Percentiles rank a stretch among this genome's conserved stretches.
Evolutionary conservation across 441 rosid species (phyloP).

Genomic region (Pelargonium fulgidum): DNA sequence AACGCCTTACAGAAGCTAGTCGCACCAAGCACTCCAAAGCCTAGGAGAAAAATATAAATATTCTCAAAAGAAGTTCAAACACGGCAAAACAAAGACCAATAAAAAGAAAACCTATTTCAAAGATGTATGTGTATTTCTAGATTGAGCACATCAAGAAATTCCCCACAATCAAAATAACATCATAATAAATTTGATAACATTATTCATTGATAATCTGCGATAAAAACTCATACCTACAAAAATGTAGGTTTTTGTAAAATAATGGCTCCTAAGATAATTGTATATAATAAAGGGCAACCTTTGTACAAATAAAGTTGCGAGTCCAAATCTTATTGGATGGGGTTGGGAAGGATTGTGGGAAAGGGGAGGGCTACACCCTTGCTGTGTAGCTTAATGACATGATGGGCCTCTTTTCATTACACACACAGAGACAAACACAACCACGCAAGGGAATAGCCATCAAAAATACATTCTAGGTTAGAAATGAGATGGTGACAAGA

Average conservation of each 20-base stretch:
- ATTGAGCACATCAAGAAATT: background rate
- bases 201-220: constrained; percentile 14
- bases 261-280: background rate
- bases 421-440: too few species aligned
- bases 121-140: background rate
- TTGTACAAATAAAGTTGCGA: background rate
- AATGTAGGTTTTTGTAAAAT: background rate
- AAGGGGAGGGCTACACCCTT: too few species aligned
- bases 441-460: background rate
- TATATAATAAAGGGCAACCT: background rate
- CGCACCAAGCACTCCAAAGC: constrained; percentile 98
- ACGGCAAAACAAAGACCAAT: constrained; percentile 9
- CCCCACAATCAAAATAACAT: background rate
- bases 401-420: too few species aligned
- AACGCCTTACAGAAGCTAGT: constrained; percentile 87
- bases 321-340: background rate
- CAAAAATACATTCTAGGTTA: background rate
- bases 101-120: background rate
- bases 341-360: background rate
- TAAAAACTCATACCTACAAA: background rate
- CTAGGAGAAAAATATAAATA: constrained; percentile 31
- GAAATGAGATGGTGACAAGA: background rate
- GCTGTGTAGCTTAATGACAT: too few species aligned
- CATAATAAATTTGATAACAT: background rate
- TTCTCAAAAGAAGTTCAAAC: constrained; percentile 3